Base-by-base conservation (phyloP, 164 flowering plant genomes). In the Houttuynia cordata region DNA sequence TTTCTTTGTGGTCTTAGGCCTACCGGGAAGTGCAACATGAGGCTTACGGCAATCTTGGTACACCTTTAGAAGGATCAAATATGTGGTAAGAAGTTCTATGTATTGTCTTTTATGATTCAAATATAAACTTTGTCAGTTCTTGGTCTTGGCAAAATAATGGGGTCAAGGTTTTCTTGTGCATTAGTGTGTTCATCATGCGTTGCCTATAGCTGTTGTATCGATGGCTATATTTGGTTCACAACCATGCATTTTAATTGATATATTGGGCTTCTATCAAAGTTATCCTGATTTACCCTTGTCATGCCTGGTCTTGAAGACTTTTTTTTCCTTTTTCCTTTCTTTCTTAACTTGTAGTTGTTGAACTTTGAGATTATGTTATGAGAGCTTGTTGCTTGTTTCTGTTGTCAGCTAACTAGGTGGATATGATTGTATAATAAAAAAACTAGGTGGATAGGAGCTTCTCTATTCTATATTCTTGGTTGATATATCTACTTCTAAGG, bases 41-140 rank as follows among this genome's bases (percentile, higher is more conserved):
- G 67, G 76, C 66, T 74, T 86, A 86, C 81, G 96, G 91, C 68
- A 78, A 57, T 50, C 82, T 79, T 72, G 93, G 93, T 0, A 70
- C 74, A 69, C 23, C 75, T 19, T 68, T 89, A 80, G 85, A 80
- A 78, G 93, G 93, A 68, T 64, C 79, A 41, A 89, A 89, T 52
- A 40, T 64, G 55, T 89, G 93, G 96, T 86, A 84, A 61, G 86
- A 81, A 56, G 1, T n/a, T 18, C 22, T 20, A n/a, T 19, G 6
- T 18, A 12, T 24, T 22, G 12, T 53, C 10, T 53, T 53, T 25
- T 25, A 23, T 57, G 40, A 19, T 24, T 14, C 62, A 83, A 80
- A 47, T 73, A 15, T 57, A 14, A 19, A 30, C 37, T 25, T 25
- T 24, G 37, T 8, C 0, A 57, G 21, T 30, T 57, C 15, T 57